These are phyloP conservation scores for Halophytophthora polymorphica DNA, from an alignment of 352 stramenopile genomes.

Conservation along the genomic window DNA sequence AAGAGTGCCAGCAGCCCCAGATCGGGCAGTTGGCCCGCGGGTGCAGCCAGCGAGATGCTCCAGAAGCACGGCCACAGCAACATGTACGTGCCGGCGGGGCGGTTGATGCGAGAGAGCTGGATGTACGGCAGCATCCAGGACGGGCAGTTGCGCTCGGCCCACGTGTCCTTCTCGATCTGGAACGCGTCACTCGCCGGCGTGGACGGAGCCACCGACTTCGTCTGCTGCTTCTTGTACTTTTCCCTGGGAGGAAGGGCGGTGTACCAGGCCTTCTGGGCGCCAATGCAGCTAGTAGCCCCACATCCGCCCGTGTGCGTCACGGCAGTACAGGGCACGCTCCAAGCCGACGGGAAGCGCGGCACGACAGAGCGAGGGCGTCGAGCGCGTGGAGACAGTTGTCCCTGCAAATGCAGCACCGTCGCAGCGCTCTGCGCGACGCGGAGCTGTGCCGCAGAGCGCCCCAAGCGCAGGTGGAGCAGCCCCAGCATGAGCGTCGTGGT, in stretches of 20 bases:
- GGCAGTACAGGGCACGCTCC: neutral
- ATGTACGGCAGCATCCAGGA: slow-evolving; percentile 85
- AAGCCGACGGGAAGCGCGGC: too few species aligned
- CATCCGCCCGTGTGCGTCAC: neutral
- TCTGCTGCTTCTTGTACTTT: neutral
- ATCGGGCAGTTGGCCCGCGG: slow-evolving; percentile 75
- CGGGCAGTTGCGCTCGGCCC: slow-evolving; percentile 73
- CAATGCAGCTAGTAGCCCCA: neutral
- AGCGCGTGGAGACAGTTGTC: neutral
- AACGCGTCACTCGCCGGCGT: slow-evolving; percentile 34
- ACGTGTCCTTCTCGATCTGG: slow-evolving; percentile 82
- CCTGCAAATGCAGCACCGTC: neutral
- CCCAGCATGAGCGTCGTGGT: neutral
- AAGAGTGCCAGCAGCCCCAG: slow-evolving; percentile 78
- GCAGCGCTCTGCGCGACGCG: neutral
- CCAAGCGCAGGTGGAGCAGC: neutral
- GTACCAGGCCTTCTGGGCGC: neutral
- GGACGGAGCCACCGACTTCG: neutral
- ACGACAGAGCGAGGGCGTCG: neutral
- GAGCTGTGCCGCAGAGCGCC: neutral
- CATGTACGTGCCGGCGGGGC: slow-evolving; percentile 91
- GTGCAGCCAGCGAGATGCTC: slow-evolving; percentile 94
- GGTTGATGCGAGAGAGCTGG: slow-evolving; percentile 83
- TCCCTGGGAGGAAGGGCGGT: neutral
- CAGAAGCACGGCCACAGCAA: slow-evolving; percentile 97